Base-by-base conservation (phyloP, 2,329 filamentous ascomycete species). In the Lasiodiplodia theobromae region DNA sequence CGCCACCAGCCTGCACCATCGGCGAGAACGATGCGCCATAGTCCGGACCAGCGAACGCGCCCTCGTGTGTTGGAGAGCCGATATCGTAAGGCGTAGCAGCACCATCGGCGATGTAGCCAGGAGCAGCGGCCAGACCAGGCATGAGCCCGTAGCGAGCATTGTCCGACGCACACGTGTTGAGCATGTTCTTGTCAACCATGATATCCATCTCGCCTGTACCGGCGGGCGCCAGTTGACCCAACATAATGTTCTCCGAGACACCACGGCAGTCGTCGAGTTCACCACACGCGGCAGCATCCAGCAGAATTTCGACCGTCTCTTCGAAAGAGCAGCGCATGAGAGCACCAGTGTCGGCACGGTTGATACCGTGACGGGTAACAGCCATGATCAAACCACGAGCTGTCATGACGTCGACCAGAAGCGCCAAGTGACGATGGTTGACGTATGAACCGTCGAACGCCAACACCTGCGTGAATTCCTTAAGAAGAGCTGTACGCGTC, bases 271-370 rank as follows among this genome's bases (percentile, higher is more conserved):
- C 96, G 77, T 99, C 96, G 38, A 99, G 87, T 81, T 99, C 96
- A 78, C 96, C 96, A 63, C 93, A 93, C 18, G 94, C 93, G 28
- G 96, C 96, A 70, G 96, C 96, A 78, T 99, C 96, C 23, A 99
- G 89, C 66, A 99, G 85, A 85, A 99, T 99, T 78, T 99, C 96
- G 51, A 99, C 96, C 0, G 96, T 99, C 81, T 99, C 96, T 82
- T 99, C 96, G 82, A 99, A 99, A 2, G 96, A 99, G 86, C 96
- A 99, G 80, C 96, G 92, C 96, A 99, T 99, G 75, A 99, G 86
- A 11, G 96, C 96, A 85, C 96, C 96, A 71, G 96, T 99, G 78
- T 99, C 96, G 31, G 95, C 93, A 75, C 96, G 90, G 84, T 99
- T 99, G 84, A 99, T 99, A 83, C 96, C 96, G 78, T 99, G 96